These are phyloP conservation scores for Stachybotrys chartarum DNA, from an alignment of 2,329 filamentous ascomycete species.

Conservation along the genomic window DNA sequence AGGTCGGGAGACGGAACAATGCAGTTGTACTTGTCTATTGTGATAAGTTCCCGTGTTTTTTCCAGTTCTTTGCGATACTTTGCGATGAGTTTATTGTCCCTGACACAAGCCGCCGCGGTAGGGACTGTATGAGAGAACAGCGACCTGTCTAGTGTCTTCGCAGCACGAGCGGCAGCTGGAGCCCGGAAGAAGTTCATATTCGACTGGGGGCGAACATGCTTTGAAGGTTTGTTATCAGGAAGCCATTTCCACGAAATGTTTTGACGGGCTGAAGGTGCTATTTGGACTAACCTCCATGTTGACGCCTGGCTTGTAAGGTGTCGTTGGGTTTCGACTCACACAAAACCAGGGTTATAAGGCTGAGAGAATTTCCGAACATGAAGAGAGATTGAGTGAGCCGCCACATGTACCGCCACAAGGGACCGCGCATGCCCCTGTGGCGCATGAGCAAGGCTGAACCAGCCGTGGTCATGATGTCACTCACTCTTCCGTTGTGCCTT, in stretches of 20 bases:
- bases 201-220: conserved; percentile 16
- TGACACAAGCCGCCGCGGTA: conserved; percentile 70
- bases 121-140: conserved; percentile 75
- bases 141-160: conserved; percentile 72
- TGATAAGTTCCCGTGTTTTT: conserved; percentile 58
- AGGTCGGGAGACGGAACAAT: conserved; percentile 57
- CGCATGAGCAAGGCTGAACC: background rate
- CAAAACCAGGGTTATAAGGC: conserved; percentile 16
- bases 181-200: conserved; percentile 63
- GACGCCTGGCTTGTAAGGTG: conserved; percentile 12
- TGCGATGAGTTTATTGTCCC: conserved; percentile 68
- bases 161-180: conserved; percentile 66
- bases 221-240: conserved; percentile 5
- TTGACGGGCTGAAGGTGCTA: background rate
- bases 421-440: too few relatives aligned
- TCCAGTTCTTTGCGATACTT: conserved; percentile 61
- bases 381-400: conserved; percentile 11
- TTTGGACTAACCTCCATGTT: conserved; percentile 24
- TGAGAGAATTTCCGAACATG: conserved; percentile 18
- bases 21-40: conserved; percentile 53
- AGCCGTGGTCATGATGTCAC: background rate
- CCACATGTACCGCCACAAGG: conserved; percentile 11
- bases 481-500: background rate
- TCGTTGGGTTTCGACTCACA: conserved; percentile 9
- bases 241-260: background rate